Evolutionary conservation across 305 asterid species (phyloP).

Genomic region (Fraxinus angustifolia): DNA sequence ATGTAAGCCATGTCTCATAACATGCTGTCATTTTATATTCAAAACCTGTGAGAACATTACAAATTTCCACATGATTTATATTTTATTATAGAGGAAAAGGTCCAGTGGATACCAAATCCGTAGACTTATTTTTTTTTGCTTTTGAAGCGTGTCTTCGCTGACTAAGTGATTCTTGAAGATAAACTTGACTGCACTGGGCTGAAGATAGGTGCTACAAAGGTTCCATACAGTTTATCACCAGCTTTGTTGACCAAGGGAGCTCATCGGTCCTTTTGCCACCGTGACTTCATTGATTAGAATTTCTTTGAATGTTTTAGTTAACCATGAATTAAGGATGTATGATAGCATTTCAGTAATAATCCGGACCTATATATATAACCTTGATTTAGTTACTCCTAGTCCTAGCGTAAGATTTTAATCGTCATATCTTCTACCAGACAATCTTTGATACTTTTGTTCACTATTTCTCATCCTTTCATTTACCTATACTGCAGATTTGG

Average conservation of each 20-base stretch:
- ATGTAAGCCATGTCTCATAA: not conserved
- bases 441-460: not conserved
- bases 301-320: not conserved
- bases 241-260: not conserved
- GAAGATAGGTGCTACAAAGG: not conserved
- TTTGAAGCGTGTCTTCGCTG: not conserved
- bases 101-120: not conserved
- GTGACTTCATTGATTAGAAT: not conserved
- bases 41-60: not conserved
- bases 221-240: not conserved
- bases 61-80: not conserved
- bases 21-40: not conserved
- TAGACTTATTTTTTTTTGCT: not conserved
- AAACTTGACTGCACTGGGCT: not conserved
- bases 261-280: not conserved
- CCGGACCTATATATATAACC: not conserved
- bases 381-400: not conserved
- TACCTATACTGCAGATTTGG: constrained; percentile 40
- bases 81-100: not conserved
- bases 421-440: not conserved
- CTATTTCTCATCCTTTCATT: not conserved
- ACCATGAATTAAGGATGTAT: not conserved
- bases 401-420: not conserved
- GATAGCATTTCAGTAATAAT: not conserved
- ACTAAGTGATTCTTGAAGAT: not conserved